Percentiles rank a stretch among this genome's conserved stretches.
Evolutionary conservation across 2,329 filamentous ascomycete species (phyloP).

Genomic region (Talaromyces sp.): DNA sequence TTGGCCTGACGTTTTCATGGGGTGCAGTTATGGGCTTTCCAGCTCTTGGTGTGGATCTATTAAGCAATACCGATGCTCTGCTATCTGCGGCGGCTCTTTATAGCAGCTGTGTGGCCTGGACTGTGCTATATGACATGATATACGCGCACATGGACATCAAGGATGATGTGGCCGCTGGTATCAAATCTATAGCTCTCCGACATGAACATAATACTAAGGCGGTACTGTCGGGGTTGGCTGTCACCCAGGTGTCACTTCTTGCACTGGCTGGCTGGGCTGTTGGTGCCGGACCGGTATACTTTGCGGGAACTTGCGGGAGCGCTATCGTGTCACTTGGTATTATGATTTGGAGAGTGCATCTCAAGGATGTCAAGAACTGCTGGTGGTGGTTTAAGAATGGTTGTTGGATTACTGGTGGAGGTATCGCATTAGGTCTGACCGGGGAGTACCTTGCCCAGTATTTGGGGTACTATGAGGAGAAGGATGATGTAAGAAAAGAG

Average conservation of each 20-base stretch:
- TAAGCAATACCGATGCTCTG: conserved; percentile 36
- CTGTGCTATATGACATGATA: conserved; percentile 50
- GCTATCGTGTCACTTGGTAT: conserved; percentile 52
- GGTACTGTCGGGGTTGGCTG: conserved; percentile 41
- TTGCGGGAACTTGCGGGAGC: conserved; percentile 56
- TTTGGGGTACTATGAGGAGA: conserved; percentile 26
- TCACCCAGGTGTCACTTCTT: conserved; percentile 42
- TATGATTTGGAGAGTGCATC: conserved; percentile 58
- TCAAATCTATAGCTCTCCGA: conserved; percentile 50
- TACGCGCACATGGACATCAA: conserved; percentile 52
- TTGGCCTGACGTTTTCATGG: conserved; percentile 52
- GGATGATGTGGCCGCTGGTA: conserved; percentile 49
- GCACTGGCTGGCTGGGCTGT: conserved; percentile 44
- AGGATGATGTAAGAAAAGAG: neutral
- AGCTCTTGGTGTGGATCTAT: conserved; percentile 44
- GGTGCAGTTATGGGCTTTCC: conserved; percentile 49
- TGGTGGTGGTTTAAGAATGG: conserved; percentile 65
- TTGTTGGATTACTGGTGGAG: conserved; percentile 59
- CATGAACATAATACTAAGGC: conserved; percentile 47
- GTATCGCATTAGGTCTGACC: conserved; percentile 53
- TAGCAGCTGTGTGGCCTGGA: conserved; percentile 48
- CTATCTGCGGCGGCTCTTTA: conserved; percentile 43
- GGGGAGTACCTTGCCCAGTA: conserved; percentile 50
- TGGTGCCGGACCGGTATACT: conserved; percentile 58
- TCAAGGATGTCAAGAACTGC: conserved; percentile 56